These are phyloP conservation scores for Jacaranda mimosifolia DNA, from an alignment of 257 asterid species.

Conservation along the genomic window DNA sequence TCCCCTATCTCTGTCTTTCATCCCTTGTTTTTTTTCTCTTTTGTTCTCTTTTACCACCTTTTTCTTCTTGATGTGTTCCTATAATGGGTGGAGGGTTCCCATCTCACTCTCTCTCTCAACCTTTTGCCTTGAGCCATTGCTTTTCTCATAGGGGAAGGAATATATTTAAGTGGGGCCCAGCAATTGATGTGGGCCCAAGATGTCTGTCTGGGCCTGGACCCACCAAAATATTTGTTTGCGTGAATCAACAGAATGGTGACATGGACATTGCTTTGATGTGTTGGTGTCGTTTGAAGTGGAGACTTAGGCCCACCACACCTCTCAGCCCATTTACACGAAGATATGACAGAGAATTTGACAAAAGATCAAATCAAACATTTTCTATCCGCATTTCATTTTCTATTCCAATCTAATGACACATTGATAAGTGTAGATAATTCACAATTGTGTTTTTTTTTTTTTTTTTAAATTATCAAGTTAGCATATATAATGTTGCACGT, in stretches of 20 bases:
- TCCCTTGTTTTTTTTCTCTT: slow-evolving; percentile 18
- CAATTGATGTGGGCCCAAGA: background rate
- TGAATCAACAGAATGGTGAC: slow-evolving; percentile 58
- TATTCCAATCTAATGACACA: too few relatives aligned
- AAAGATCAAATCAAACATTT: slow-evolving; percentile 9
- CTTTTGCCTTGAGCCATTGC: slow-evolving; percentile 60
- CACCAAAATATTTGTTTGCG: slow-evolving; percentile 53
- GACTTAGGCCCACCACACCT: slow-evolving; percentile 62
- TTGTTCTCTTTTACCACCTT: slow-evolving; percentile 26
- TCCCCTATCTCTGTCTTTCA: slow-evolving; percentile 45
- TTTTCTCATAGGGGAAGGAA: slow-evolving; percentile 61
- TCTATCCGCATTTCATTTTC: too few relatives aligned
- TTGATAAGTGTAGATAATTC: too few relatives aligned
- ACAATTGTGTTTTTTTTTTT: too few relatives aligned
- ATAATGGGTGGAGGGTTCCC: slow-evolving; percentile 61
- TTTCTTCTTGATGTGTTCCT: slow-evolving; percentile 25
- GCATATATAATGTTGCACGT: too few relatives aligned
- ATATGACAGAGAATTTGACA: slow-evolving; percentile 18
- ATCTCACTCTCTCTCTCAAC: slow-evolving; percentile 27
- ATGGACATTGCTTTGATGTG: slow-evolving; percentile 70
- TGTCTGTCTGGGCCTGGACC: slow-evolving; percentile 46
- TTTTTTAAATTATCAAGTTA: too few relatives aligned
- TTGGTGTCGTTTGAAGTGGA: slow-evolving; percentile 71
- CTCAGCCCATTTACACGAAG: slow-evolving; percentile 52
- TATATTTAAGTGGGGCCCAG: slow-evolving; percentile 57